Base-by-base conservation (phyloP, 495 filamentous ascomycete species). In the Apodospora peruviana region DNA sequence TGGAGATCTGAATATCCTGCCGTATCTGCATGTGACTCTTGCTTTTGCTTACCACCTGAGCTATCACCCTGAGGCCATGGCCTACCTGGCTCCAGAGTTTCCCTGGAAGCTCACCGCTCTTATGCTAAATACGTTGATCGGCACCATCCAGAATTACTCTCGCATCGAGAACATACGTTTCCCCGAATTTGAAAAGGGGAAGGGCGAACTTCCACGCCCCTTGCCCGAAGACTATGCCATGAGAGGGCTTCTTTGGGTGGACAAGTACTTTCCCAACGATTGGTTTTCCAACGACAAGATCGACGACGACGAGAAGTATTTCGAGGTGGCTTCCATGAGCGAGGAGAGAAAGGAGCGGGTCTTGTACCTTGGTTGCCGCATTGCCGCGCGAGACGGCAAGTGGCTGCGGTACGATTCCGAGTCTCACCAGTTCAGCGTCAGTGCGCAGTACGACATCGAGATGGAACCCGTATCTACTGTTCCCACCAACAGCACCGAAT, bases 161-260 rank as follows among this genome's bases (percentile, higher is more conserved):
- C 73, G 73, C 1, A 68, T 84, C 25, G 77, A 82, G 40, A 57
- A 59, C 23, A 59, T 73, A 29, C 53, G 55, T 0, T 85, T 87
- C 40, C 83, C 79, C 0, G 52, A 60, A 39, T 60, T 73, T 5
- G 71, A 81, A 2, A 75, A 81, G 36, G 27, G 27, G 14, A 32
- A 32, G 27, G 76, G 70, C 19, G 59, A 58, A 12, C 40, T 46
- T 45, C 7, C 69, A 58, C 7, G 78, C n/a, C 88, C 88, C 4
- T 61, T 96, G 0, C 83, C 88, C 0, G 93, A 96, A 52, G 93
- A 98, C 53, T 96, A 82, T 50, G 71, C 83, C 0, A 80, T 95
- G 46, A 78, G 85, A 4, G 93, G 91, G 0, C 77, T 91, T 17
- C 58, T 83, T 3, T 95, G 85, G 81, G 79, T 77, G 3, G 75